A percentile compares a stretch with the other conserved stretches of the same genome.
Conservation (phyloP, 2,329 filamentous ascomycete species). For the Beauveria sp. region DNA sequence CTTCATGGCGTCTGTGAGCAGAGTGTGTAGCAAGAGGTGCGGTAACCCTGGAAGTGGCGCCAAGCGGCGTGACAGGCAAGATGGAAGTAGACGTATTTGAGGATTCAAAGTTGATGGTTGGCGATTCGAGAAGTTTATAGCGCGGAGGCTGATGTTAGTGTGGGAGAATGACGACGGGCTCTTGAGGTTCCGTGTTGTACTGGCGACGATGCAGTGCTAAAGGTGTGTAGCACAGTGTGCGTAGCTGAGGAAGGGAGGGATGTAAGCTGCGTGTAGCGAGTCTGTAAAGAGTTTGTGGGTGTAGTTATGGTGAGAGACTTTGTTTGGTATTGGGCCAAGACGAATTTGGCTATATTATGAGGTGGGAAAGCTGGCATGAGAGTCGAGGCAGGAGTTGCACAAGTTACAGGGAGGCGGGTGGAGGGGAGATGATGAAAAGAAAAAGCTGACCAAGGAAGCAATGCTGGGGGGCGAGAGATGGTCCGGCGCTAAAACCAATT, state of each 20-base stretch:
- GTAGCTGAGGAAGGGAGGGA: conserved; percentile 5
- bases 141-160: neutral
- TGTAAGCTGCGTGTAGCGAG: too few relatives aligned
- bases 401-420: neutral
- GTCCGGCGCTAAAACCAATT: neutral
- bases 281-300: neutral
- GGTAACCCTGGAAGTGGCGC: too few relatives aligned
- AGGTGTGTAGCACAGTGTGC: neutral
- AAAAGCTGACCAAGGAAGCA: conserved; percentile 1
- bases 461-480: neutral
- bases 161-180: neutral
- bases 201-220: neutral
- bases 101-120: neutral
- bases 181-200: conserved; percentile 1
- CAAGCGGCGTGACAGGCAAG: neutral
- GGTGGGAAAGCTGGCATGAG: neutral
- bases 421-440: conserved; percentile 8
- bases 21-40: neutral
- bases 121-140: neutral
- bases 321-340: neutral
- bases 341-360: neutral
- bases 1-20: neutral
- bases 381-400: neutral
- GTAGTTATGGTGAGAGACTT: neutral
- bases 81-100: neutral